Conservation (phyloP, 495 filamentous ascomycete species). For the Aspergillus mulundensis region DNA sequence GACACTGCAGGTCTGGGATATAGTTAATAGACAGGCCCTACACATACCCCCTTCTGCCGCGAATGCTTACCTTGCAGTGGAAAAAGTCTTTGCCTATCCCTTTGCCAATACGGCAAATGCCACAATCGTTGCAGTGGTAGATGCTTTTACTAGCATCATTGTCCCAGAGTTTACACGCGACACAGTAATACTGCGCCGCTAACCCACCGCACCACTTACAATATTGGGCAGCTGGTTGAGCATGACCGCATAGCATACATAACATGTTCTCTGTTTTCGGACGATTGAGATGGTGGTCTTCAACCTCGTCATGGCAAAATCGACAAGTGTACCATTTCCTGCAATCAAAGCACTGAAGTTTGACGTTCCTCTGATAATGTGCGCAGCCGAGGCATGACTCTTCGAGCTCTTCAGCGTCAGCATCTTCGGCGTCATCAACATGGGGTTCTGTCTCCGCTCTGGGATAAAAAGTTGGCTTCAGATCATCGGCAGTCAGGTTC, state of each 20-base stretch:
- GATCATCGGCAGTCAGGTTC: slow-evolving; percentile 66
- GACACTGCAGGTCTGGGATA: slow-evolving; percentile 72
- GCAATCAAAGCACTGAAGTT: slow-evolving; percentile 87
- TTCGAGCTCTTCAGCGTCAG: slow-evolving; percentile 38
- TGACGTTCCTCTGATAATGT: slow-evolving; percentile 95
- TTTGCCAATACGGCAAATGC: slow-evolving; percentile 86
- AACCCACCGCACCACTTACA: slow-evolving; percentile 80
- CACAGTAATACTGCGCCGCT: slow-evolving; percentile 90
- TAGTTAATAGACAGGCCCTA: slow-evolving; percentile 12
- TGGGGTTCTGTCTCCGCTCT: slow-evolving; percentile 39
- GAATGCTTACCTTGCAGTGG: slow-evolving; percentile 80
- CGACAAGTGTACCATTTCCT: slow-evolving; percentile 92
- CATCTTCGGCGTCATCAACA: slow-evolving; percentile 41
- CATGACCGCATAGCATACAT: slow-evolving; percentile 90
- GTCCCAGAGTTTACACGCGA: slow-evolving; percentile 89
- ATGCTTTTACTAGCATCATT: slow-evolving; percentile 87
- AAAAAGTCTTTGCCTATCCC: slow-evolving; percentile 95
- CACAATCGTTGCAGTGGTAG: slow-evolving; percentile 96
- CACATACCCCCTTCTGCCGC: too few relatives aligned
- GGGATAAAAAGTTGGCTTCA: slow-evolving; percentile 64
- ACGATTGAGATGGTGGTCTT: slow-evolving; percentile 78
- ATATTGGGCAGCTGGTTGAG: slow-evolving; percentile 74
- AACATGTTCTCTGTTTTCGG: slow-evolving; percentile 91
- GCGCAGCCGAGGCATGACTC: slow-evolving; percentile 66
- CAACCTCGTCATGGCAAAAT: slow-evolving; percentile 85